Percentiles rank a stretch among this genome's conserved stretches.
Conservation (phyloP, 2,329 filamentous ascomycete species). For the Curvularia lunata region DNA sequence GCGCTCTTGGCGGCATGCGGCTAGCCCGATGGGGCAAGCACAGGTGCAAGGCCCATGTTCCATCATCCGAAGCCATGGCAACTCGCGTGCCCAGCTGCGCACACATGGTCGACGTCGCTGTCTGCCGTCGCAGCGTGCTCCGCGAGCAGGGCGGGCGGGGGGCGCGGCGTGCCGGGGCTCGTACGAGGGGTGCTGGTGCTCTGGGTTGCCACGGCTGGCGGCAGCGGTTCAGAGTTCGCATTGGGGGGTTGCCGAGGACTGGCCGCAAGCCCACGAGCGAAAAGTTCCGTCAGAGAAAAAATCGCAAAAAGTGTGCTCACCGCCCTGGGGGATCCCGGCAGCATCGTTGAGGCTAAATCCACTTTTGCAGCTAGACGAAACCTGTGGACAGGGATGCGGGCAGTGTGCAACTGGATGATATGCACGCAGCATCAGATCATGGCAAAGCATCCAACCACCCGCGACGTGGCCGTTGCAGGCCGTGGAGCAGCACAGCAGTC, state of each 20-base stretch:
- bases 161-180: no score
- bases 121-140: no score
- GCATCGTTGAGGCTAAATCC: conserved; percentile 41
- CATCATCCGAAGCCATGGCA: conserved; percentile 34
- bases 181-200: background rate
- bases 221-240: conserved; percentile 8
- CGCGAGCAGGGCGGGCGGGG: no score
- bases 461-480: conserved; percentile 29
- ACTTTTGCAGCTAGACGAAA: conserved; percentile 33
- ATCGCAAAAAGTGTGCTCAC: conserved; percentile 38
- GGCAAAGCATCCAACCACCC: conserved; percentile 23
- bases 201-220: background rate
- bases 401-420: conserved; percentile 35
- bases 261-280: conserved; percentile 20
- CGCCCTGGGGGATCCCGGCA: conserved; percentile 35
- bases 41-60: conserved; percentile 30
- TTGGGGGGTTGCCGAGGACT: conserved; percentile 23
- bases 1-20: conserved; percentile 30
- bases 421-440: conserved; percentile 46
- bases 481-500: conserved; percentile 19
- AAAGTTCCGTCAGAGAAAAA: conserved; percentile 28
- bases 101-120: background rate
- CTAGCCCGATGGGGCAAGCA: conserved; percentile 28
- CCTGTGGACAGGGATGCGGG: conserved; percentile 32
- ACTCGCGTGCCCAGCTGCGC: conserved; percentile 40